A percentile compares a stretch with the other conserved stretches of the same genome.
Evolutionary conservation across 208 protist genomes (phyloP).

Genomic region (Acanthamoeba divionensis): DNA sequence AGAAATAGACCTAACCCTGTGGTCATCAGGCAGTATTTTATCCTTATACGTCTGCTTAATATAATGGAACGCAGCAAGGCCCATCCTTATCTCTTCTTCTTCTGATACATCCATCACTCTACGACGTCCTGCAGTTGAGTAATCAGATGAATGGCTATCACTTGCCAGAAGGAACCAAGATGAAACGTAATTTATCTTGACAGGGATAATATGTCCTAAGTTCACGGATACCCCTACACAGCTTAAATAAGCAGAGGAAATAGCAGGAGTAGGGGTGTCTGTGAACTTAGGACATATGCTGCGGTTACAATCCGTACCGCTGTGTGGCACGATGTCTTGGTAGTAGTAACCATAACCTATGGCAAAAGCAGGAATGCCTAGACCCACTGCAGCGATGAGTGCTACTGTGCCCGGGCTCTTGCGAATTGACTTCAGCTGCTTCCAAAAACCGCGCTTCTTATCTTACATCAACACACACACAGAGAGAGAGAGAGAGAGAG

Average conservation of each 20-base stretch:
- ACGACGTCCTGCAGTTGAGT: not conserved
- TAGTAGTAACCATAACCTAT: not conserved
- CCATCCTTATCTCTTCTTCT: slow-evolving; percentile 3
- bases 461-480: not conserved
- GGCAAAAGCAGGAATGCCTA: not conserved
- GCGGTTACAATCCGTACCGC: too few species aligned
- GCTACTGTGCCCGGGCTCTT: not conserved
- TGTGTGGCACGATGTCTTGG: slow-evolving; percentile 38
- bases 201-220: too few species aligned
- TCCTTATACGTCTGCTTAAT: not conserved
- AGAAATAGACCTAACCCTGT: not conserved
- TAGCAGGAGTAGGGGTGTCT: too few species aligned
- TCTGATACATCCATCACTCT: slow-evolving; percentile 23
- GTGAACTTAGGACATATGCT: too few species aligned
- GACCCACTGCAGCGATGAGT: not conserved
- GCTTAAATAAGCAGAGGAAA: too few species aligned
- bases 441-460: not conserved
- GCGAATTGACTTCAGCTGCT: not conserved
- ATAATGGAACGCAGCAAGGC: not conserved
- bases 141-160: too few species aligned
- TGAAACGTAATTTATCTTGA: too few species aligned
- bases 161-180: too few species aligned
- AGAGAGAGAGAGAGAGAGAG: not conserved
- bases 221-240: too few species aligned
- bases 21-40: not conserved